Evolutionary conservation across 164 flowering plant genomes (phyloP).

Genomic region (Aristolochia californica): DNA sequence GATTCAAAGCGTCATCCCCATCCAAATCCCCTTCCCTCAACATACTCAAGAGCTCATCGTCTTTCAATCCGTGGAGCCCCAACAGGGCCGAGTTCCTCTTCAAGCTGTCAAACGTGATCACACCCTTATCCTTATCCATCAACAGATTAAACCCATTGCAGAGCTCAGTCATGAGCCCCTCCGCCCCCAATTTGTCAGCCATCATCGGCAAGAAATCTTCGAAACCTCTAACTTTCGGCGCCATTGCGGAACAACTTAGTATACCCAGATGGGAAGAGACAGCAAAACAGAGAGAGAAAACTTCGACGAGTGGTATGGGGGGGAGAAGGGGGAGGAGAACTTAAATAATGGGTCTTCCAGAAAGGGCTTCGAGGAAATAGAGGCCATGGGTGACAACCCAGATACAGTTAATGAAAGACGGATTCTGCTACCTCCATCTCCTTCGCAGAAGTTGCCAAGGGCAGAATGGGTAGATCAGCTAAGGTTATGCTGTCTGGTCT

Average conservation of each 20-base stretch:
- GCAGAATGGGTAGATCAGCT: background rate
- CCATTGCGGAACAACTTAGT: slow-evolving; percentile 12
- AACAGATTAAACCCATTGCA: slow-evolving; percentile 29
- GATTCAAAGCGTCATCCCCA: slow-evolving; percentile 40
- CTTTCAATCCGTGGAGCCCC: slow-evolving; percentile 20
- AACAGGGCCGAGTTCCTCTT: slow-evolving; percentile 19
- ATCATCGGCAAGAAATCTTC: slow-evolving; percentile 25
- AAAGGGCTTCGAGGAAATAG: background rate
- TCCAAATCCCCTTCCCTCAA: slow-evolving; percentile 45
- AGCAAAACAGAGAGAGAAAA: too few species aligned
- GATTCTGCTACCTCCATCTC: background rate
- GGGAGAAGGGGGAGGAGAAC: background rate
- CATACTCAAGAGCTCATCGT: slow-evolving; percentile 29
- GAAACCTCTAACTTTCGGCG: slow-evolving; percentile 9
- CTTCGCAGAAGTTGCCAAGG: slow-evolving; percentile 8
- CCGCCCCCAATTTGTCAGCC: slow-evolving; percentile 26
- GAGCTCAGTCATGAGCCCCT: slow-evolving; percentile 23
- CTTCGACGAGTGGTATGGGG: background rate
- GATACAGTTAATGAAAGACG: background rate
- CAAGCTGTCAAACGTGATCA: slow-evolving; percentile 30
- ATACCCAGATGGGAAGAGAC: too few species aligned
- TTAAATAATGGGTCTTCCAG: background rate
- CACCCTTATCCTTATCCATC: slow-evolving; percentile 21
- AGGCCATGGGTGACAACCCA: slow-evolving; percentile 3
- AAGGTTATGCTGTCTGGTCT: background rate